Base-by-base conservation (phyloP, 1,284 basidiomycete genomes). In the Sphaerobolus stellatus region DNA sequence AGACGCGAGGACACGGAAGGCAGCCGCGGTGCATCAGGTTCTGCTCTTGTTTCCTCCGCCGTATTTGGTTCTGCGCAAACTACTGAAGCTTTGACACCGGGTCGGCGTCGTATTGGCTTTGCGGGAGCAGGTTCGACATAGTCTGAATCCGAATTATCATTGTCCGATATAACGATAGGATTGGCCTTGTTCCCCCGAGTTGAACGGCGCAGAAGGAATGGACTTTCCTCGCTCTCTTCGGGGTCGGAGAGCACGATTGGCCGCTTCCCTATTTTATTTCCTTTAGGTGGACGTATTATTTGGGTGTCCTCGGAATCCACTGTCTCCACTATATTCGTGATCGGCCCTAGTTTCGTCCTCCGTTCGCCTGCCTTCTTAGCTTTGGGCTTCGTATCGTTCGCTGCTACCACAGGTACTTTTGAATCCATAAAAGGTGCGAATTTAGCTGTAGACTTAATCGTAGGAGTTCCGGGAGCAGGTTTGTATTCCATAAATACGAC, bases 401-500 rank as follows among this genome's bases (percentile, higher is more conserved):
- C 73, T 62, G 89, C 86, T 25, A 88, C 56, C 38, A 86, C 69
- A 33, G 83, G 71, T 45, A 90, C 89, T 36, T 90, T 85, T 44
- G 89, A 74, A 48, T 84, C 73, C 11, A 88, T 73, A 20, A 78
- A 71, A 1, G 81, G 77, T 22, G 54, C 30, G 30, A 56, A 51
- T 30, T 20, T 56, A 11, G 36, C 31, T 18, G 16, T n/a, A n/a
- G n/a, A n/a, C n/a, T n/a, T n/a, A n/a, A n/a, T 25, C 31, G 41
- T 44, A 16, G 41, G 28, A 22, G 22, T 30, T 50, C 34, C 28
- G n/a, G 36, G 30, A 14, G 44, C 22, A 29, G 50, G 24, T 41
- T 28, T 51, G 29, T 27, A 25, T 43, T 24, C 46, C 52, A 20
- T 48, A 27, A 48, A 54, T 31, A 52, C 49, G 20, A 56, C 52